A percentile compares a stretch with the other conserved stretches of the same genome.
Evolutionary conservation across 192 early-diverging fungal genomes (phyloP).

Genomic region (Entomortierella chlamydospora): DNA sequence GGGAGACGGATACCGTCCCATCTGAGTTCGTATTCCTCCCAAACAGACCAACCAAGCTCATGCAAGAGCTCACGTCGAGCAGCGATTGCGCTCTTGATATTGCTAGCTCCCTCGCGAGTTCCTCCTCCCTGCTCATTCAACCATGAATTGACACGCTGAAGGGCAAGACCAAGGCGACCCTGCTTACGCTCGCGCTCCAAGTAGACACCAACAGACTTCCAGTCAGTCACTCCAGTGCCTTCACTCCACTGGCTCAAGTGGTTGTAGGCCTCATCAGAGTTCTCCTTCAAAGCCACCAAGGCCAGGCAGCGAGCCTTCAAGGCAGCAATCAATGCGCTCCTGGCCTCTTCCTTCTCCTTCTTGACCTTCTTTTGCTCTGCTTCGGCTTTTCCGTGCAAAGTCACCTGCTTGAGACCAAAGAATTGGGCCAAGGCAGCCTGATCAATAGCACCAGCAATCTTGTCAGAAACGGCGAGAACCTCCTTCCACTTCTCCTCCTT

Average conservation of each 20-base stretch:
- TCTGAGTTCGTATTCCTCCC: slow-evolving; percentile 73
- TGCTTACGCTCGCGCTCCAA: slow-evolving; percentile 68
- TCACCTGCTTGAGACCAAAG: slow-evolving; percentile 69
- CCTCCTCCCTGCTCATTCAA: slow-evolving; percentile 66
- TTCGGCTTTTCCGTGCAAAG: slow-evolving; percentile 48
- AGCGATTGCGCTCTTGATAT: slow-evolving; percentile 64
- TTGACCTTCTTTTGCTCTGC: slow-evolving; percentile 67
- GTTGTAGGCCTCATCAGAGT: slow-evolving; percentile 65
- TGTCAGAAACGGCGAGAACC: slow-evolving; percentile 64
- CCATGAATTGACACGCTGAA: slow-evolving; percentile 81
- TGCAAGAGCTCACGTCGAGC: slow-evolving; percentile 67
- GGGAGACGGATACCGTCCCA: slow-evolving; percentile 65
- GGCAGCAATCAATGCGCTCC: slow-evolving; percentile 72
- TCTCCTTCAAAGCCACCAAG: slow-evolving; percentile 58
- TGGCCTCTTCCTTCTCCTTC: slow-evolving; percentile 82
- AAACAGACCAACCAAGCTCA: slow-evolving; percentile 77
- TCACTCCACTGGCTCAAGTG: slow-evolving; percentile 73
- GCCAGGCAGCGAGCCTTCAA: slow-evolving; percentile 71
- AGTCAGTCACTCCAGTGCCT: slow-evolving; percentile 63
- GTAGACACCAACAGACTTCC: slow-evolving; percentile 66
- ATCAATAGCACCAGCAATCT: slow-evolving; percentile 70
- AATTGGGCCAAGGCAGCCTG: slow-evolving; percentile 71
- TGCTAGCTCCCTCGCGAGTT: slow-evolving; percentile 60
- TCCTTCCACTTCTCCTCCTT: slow-evolving; percentile 63
- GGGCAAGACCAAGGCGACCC: slow-evolving; percentile 71